These are phyloP conservation scores for Leccinum solheimii DNA, from an alignment of 1,284 basidiomycete species.

Conservation along the genomic window DNA sequence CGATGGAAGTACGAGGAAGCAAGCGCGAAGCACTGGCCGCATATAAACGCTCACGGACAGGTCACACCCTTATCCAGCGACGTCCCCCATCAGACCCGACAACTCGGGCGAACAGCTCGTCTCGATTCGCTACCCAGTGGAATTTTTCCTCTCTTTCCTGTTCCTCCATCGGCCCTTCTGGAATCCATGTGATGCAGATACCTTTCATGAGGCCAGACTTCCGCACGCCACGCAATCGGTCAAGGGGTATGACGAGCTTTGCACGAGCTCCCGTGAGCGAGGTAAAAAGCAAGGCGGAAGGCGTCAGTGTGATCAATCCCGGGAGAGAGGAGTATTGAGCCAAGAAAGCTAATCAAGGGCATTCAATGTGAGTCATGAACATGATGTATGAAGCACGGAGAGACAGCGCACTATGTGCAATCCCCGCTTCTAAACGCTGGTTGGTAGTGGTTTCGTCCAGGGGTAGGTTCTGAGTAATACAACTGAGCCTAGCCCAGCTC, in stretches of 20 bases:
- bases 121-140: slow-evolving; percentile 57
- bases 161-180: slow-evolving; percentile 26
- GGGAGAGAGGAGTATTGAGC: slow-evolving; percentile 56
- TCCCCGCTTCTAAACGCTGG: slow-evolving; percentile 14
- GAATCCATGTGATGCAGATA: slow-evolving; percentile 49
- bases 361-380: neutral
- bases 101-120: slow-evolving; percentile 68
- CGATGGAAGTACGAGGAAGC: slow-evolving; percentile 21
- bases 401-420: slow-evolving; percentile 42
- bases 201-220: slow-evolving; percentile 56
- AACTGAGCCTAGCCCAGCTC: slow-evolving; percentile 5
- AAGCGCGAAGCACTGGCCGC: slow-evolving; percentile 25
- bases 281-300: slow-evolving; percentile 52
- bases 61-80: slow-evolving; percentile 38
- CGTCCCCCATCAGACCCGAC: slow-evolving; percentile 48
- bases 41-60: slow-evolving; percentile 7
- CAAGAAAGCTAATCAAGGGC: slow-evolving; percentile 50
- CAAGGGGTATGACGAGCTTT: slow-evolving; percentile 47
- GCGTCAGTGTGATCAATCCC: slow-evolving; percentile 59
- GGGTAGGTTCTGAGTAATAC: neutral
- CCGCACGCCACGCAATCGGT: slow-evolving; percentile 55
- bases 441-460: slow-evolving; percentile 1
- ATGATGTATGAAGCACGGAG: neutral
- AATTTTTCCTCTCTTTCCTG: slow-evolving; percentile 54
- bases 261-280: slow-evolving; percentile 48